These are phyloP conservation scores for Talaromyces sp. DNA, from an alignment of 2,329 filamentous ascomycete genomes.

Conservation along the genomic window DNA sequence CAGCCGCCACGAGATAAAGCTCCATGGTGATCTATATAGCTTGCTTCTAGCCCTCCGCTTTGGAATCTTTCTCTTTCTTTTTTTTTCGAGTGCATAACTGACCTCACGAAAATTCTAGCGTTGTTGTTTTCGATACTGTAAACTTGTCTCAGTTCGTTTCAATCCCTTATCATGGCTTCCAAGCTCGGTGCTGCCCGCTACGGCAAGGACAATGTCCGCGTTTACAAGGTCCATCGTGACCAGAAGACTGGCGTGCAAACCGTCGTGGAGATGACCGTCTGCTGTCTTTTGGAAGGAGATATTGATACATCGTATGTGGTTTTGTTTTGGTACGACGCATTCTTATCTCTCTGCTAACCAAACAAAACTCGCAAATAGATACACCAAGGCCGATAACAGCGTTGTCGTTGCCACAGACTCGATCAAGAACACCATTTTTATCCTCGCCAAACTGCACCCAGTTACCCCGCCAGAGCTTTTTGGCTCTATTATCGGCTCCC, in stretches of 20 bases:
- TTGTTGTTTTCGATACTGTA: background rate
- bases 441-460: slow-evolving; percentile 88
- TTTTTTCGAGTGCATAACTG: background rate
- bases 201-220: slow-evolving; percentile 88
- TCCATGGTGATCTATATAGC: background rate
- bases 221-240: slow-evolving; percentile 89
- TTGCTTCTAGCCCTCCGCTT: background rate
- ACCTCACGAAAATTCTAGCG: background rate
- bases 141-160: background rate
- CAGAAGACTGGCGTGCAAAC: slow-evolving; percentile 70
- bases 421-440: slow-evolving; percentile 96
- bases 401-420: slow-evolving; percentile 94
- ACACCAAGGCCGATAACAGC: slow-evolving; percentile 89
- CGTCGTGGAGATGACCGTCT: slow-evolving; percentile 91
- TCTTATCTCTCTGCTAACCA: background rate
- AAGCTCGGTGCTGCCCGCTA: slow-evolving; percentile 42
- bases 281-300: slow-evolving; percentile 84
- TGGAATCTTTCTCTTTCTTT: background rate
- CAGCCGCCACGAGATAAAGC: background rate
- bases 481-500: slow-evolving; percentile 73
- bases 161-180: slow-evolving; percentile 25
- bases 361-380: slow-evolving; percentile 47
- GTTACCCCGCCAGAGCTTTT: slow-evolving; percentile 92
- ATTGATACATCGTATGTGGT: slow-evolving; percentile 70
- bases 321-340: background rate